Evolutionary conservation across 257 asterid genomes (phyloP), one percentile per base, ranked within the genome.

Genomic region (Plantago ovata): DNA sequence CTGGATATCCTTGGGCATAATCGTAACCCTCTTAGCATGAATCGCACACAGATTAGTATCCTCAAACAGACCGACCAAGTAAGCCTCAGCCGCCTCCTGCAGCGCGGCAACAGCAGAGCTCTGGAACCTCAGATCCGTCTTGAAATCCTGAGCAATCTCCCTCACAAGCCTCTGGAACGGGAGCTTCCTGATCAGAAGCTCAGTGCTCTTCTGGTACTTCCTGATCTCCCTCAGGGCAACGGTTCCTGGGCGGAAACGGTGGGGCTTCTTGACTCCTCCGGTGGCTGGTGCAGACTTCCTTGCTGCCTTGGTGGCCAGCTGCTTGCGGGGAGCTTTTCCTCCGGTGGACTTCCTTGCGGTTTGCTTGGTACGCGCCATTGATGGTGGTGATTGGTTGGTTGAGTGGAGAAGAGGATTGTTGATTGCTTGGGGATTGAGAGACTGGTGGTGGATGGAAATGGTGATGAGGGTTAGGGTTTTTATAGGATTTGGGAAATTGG

Each of bases 11-110:
- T 71, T 71, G 0, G 76, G 76, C 76, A 71, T 71, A 23, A 71
- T 60, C 0, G 76, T 71, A 16, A 71, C 72, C 33, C 76, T 66
- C 64, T 71, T 71, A 33, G 75, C 75, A 39, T 70, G 75, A 64
- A 70, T 70, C 0, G 76, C 76, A 19, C 76, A 70, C 4, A 70
- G 55, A 9, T 70, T 70, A 2, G 76, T 70, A 22, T 70, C 76
- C 76, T 70, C 76, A 24, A 70, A 70, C 13, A 70, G 59, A 14
- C 76, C 71, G 0, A 72, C 77, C 20, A 72, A 40, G 7, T 72
- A 72, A 3, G 77, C 77, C 78, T 72, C 78, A 2, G 74, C 74
- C 38, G 78, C 78, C 68, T 67, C 78, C 58, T 67, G 74, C 9
- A 72, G 73, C 3, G 78, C 78, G 5, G 74, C 50, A 2, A 72